Conservation (phyloP, 176 grass and related monocot species). For the Areca catechu region DNA sequence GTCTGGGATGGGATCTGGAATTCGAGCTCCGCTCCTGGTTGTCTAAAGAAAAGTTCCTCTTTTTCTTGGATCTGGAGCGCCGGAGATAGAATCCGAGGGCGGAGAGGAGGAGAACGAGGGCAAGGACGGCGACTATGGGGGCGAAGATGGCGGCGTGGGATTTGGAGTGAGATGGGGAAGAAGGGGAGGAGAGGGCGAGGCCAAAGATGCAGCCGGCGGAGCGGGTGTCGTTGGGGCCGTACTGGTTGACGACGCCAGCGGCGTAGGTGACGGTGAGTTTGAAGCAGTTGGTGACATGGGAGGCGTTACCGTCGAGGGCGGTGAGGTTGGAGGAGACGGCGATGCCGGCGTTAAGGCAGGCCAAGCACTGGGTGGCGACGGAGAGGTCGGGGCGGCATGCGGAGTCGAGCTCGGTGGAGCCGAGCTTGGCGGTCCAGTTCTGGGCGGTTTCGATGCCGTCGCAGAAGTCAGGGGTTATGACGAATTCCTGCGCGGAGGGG, state of each 20-base stretch:
- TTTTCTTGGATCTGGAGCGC: not conserved
- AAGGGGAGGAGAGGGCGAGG: conserved; percentile 26
- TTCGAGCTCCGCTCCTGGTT: conserved; percentile 11
- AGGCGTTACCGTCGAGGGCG: conserved; percentile 31
- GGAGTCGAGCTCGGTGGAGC: conserved; percentile 29
- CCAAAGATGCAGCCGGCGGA: conserved; percentile 52
- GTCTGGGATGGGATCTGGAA: conserved; percentile 29
- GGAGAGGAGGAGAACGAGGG: conserved; percentile 27
- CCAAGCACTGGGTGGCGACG: conserved; percentile 21
- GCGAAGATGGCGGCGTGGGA: conserved; percentile 28
- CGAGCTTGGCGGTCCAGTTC: conserved; percentile 13
- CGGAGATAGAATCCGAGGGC: conserved; percentile 31
- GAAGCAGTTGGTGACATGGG: conserved; percentile 45
- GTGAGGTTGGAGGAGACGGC: conserved; percentile 34
- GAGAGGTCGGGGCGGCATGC: conserved; percentile 44
- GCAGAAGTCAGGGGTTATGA: conserved; percentile 48
- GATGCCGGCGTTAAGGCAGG: conserved; percentile 36
- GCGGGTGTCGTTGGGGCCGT: conserved; percentile 31
- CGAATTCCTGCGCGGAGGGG: conserved; percentile 23
- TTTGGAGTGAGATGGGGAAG: not conserved
- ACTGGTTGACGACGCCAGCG: conserved; percentile 38
- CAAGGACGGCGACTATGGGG: conserved; percentile 3
- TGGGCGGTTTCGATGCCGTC: conserved; percentile 37
- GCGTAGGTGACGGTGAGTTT: conserved; percentile 51
- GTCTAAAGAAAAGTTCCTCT: conserved; percentile 3